Percentiles rank a stretch among this genome's conserved stretches.
Evolutionary conservation across 1,139 yeast genomes (phyloP).

Genomic region (Candida freyschussii): DNA sequence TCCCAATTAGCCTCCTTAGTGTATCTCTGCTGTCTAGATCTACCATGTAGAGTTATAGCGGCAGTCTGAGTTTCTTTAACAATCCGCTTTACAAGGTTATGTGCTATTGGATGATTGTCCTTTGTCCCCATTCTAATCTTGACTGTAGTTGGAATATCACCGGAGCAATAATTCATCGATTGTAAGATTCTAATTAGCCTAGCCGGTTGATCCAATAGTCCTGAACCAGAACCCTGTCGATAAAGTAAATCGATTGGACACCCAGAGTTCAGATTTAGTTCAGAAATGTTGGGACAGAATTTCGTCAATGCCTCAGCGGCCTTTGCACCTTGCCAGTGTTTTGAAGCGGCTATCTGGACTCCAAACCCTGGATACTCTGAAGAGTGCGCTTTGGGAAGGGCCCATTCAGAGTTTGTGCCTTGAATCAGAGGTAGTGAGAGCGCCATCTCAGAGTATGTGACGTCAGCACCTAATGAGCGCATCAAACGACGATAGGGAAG

Average conservation of each 20-base stretch:
- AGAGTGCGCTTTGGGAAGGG: constrained; percentile 83
- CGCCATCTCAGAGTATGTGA: constrained; percentile 96
- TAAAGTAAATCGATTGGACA: constrained; percentile 94
- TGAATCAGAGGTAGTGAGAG: constrained; percentile 77
- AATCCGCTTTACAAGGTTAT: constrained; percentile 61
- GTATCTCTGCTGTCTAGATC: constrained; percentile 94
- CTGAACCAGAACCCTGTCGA: constrained; percentile 94
- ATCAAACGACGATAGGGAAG: constrained; percentile 91
- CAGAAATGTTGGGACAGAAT: constrained; percentile 53
- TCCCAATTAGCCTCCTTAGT: constrained; percentile 92
- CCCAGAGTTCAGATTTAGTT: constrained; percentile 89
- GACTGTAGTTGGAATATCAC: constrained; percentile 86
- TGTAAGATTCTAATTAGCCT: constrained; percentile 71
- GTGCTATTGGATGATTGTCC: constrained; percentile 86
- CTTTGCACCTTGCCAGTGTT: constrained; percentile 91
- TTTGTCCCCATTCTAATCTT: constrained; percentile 89
- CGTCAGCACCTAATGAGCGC: constrained; percentile 88
- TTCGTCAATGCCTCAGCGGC: constrained; percentile 76
- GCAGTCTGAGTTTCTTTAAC: constrained; percentile 78
- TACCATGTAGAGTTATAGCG: constrained; percentile 91
- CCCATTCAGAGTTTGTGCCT: constrained; percentile 96
- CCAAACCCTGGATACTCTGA: constrained; percentile 88
- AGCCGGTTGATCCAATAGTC: constrained; percentile 85
- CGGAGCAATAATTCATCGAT: constrained; percentile 85
- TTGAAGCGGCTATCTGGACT: constrained; percentile 86